Base-by-base conservation (phyloP, 192 early-diverging fungal species). In the Spinellus fusiger region DNA sequence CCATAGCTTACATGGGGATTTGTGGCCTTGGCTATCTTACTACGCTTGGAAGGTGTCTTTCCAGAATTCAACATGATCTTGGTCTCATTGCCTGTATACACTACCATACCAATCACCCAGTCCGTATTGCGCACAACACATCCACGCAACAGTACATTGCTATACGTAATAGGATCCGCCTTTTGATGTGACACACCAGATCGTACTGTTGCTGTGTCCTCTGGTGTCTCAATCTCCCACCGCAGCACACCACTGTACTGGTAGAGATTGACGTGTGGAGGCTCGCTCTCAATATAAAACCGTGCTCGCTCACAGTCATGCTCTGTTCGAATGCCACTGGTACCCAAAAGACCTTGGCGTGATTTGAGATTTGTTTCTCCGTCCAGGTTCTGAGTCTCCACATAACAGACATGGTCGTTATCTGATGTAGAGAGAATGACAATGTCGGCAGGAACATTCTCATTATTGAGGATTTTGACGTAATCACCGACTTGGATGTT, bases 381-480 rank as follows among this genome's bases (percentile, higher is more conserved):
- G 60, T 99, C 96, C 35, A 99, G 80, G 65, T 96, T 95, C 63
- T 99, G 96, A 0, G 96, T 99, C 73, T 99, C 96, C n/a, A 96
- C 81, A 71, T 90, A 97, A 57, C 92, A 95, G 0, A 89, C 67
- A 46, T 86, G 85, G 60, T 94, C 92, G 3, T 81, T 74, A 50
- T 94, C 96, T 23, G 88, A 91, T 13, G 93, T 86, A 5, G 84
- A 80, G 6, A 99, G 78, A 68, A 97, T 82, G 18, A 96, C 73
- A 26, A 98, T 65, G 75, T 99, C 96, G 1, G 93, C 96, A 0
- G 96, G 96, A 37, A 98, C 86, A 10, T 86, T 59, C 28, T 95
- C 90, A 62, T 96, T 82, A 34, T 92, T 88, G 32, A 84, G 79
- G 51, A 99, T 59, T 47, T 89, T 71, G 4, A 99, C 77, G 56